Base-by-base conservation (phyloP, 257 asterid species). In the Craterostigma plantagineum region DNA sequence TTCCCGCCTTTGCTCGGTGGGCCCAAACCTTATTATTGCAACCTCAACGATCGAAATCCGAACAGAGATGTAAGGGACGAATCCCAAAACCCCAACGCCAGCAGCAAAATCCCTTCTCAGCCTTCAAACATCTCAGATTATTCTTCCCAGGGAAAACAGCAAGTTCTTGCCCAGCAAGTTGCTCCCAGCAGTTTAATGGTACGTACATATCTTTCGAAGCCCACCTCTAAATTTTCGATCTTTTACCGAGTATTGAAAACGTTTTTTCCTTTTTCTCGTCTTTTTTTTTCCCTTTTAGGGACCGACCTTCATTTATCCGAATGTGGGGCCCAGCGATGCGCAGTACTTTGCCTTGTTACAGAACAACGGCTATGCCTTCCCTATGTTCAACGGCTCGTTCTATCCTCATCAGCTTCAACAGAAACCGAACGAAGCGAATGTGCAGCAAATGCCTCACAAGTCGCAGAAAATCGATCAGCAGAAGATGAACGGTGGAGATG, bases 341-440 rank as follows among this genome's bases (percentile, higher is more conserved):
- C 98, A 71, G 35, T 90, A 90, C 67, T 43, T 90, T 48, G 95
- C 95, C 1, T 76, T 90, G 36, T 34, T 90, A 46, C 98, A 77
- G 58, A 83, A 81, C 64, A 73, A 75, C 3, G 86, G 60, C 0
- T 90, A 83, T 53, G 77, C 93, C 4, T 90, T 74, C 35, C 10
- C 30, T 6, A 6, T 90, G 58, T 86, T 86, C 76, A 86, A 67
- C 8, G 92, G 94, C 8, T 66, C 95, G 0, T 77, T 79, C 62
- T 83, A 74, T 63, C 66, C 98, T 4, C 69, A 92, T 61, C 86
- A 81, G 3, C 61, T 92, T 0, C 92, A 75, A 38, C 71, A 77
- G 50, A 90, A 72, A 60, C 79, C 62, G 18, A 66, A 59, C 1
- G 79, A 55, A 11, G 64, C 54, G 13, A 41, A 9, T 84, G 60